phyloP scores from a whole-genome alignment of 768 basidiomycete species.

The Suillus tomentosus region DNA sequence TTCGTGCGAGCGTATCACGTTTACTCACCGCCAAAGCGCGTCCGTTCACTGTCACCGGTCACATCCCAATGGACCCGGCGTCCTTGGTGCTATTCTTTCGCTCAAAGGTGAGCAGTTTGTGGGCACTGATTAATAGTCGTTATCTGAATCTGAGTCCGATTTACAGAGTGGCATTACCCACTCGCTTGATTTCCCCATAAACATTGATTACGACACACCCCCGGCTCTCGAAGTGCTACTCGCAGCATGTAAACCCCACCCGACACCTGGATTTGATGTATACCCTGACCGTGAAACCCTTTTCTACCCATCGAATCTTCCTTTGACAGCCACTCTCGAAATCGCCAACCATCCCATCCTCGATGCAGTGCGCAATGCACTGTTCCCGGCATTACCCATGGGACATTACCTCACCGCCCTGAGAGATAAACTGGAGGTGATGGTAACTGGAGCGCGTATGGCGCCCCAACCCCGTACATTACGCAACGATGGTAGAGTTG shows the following conservation, averaged over 20 bases:
- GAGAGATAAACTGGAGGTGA: constrained; percentile 70
- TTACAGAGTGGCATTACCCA: constrained; percentile 74
- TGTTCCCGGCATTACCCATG: constrained; percentile 70
- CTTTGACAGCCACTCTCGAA: constrained; percentile 75
- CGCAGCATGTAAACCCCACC: constrained; percentile 69
- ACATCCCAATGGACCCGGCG: constrained; percentile 69
- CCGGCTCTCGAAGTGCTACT: constrained; percentile 80
- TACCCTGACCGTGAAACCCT: constrained; percentile 66
- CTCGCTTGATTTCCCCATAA: constrained; percentile 80
- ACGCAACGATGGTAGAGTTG: constrained; percentile 67
- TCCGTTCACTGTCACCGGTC: constrained; percentile 66
- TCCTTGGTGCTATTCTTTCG: constrained; percentile 77
- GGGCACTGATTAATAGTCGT: background rate
- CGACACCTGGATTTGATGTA: constrained; percentile 50
- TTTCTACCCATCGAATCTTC: constrained; percentile 72
- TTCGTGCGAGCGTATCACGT: constrained; percentile 54
- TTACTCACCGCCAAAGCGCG: constrained; percentile 60
- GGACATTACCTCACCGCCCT: constrained; percentile 72
- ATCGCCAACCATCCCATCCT: constrained; percentile 82
- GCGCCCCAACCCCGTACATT: constrained; percentile 53
- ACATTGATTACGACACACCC: constrained; percentile 71
- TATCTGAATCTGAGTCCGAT: constrained; percentile 14
- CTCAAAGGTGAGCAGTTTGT: constrained; percentile 55
- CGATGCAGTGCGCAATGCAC: constrained; percentile 66
- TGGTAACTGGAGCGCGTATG: constrained; percentile 61